These are phyloP conservation scores for Sequoiadendron giganteum DNA, from an alignment of 75 land plant genomes.

Conservation along the genomic window DNA sequence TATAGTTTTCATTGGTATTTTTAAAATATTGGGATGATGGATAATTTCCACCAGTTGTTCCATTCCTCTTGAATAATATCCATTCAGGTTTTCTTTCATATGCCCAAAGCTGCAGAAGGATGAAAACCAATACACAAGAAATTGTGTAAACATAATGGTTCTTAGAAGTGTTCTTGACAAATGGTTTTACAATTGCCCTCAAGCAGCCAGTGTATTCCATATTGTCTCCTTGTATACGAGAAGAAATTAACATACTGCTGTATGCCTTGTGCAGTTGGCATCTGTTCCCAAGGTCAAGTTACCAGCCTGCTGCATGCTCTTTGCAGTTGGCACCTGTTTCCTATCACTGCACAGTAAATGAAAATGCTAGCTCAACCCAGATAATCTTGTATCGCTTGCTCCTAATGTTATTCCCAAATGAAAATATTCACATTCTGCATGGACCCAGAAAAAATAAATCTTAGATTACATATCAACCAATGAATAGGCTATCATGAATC, in stretches of 20 bases:
- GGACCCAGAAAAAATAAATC: neutral
- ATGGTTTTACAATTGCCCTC: neutral
- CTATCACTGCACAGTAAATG: neutral
- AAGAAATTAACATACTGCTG: neutral
- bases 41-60: neutral
- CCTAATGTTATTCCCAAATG: neutral
- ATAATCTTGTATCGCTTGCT: neutral
- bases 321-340: neutral
- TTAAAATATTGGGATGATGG: neutral
- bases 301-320: neutral
- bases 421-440: neutral
- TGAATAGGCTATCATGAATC: too few relatives aligned
- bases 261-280: neutral
- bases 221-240: neutral
- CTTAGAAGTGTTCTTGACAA: neutral
- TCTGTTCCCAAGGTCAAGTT: neutral
- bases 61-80: neutral
- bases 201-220: slow-evolving; percentile 3
- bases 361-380: neutral
- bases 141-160: neutral
- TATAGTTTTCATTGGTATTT: neutral
- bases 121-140: neutral
- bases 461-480: neutral
- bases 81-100: slow-evolving; percentile 6
- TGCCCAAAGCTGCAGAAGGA: neutral